Conservation (phyloP, 441 rosid species). For the Corymbia citriodora region DNA sequence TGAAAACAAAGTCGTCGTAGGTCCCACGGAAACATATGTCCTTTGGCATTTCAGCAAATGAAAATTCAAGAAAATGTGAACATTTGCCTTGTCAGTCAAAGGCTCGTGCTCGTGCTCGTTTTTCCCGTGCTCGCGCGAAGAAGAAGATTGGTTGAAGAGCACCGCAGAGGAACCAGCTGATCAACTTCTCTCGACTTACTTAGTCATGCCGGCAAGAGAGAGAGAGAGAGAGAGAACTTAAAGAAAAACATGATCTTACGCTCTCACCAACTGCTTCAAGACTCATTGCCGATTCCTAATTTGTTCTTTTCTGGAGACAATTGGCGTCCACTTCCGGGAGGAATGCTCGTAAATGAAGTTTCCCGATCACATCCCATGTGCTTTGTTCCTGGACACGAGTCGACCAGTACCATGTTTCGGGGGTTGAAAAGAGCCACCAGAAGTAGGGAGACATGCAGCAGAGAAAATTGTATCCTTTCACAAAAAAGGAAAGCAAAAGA, state of each 20-base stretch:
- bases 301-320: background rate
- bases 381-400: no score
- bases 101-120: background rate
- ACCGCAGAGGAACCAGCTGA: background rate
- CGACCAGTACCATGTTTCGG: background rate
- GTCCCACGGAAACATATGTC: background rate
- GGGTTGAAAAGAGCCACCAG: background rate
- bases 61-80: background rate
- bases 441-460: background rate
- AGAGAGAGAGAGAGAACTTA: background rate
- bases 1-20: background rate
- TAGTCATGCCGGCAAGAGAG: background rate
- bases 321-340: background rate
- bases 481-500: background rate
- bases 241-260: background rate
- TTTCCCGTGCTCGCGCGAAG: background rate
- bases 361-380: background rate
- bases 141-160: background rate
- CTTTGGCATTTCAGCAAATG: background rate
- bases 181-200: background rate
- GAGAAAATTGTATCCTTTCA: background rate
- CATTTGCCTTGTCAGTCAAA: background rate
- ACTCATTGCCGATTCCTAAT: background rate
- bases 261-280: background rate
- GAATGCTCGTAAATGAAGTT: background rate